Conservation (phyloP, 1,284 basidiomycete genomes). For the Sporisorium exsertum region DNA sequence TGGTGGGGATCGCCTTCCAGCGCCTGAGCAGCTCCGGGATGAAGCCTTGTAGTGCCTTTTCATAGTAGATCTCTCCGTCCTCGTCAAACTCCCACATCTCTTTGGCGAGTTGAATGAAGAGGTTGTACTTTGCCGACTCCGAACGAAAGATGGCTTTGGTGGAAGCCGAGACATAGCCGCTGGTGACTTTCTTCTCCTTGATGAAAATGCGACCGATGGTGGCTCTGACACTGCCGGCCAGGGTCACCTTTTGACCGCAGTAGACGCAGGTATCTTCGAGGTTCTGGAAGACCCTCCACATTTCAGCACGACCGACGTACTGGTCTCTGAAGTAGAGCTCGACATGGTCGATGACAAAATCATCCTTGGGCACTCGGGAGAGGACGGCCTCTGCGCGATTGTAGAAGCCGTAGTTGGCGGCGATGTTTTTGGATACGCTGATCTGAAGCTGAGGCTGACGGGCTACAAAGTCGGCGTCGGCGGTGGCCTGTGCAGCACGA, state of each 20-base stretch:
- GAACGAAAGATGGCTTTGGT: constrained; percentile 92
- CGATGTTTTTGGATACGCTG: constrained; percentile 59
- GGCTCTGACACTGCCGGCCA: constrained; percentile 65
- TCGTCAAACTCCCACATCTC: constrained; percentile 98
- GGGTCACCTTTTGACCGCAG: constrained; percentile 64
- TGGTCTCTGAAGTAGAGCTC: constrained; percentile 69
- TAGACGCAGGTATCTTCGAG: constrained; percentile 68
- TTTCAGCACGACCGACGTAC: constrained; percentile 67
- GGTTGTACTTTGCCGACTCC: constrained; percentile 78
- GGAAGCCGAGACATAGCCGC: constrained; percentile 82
- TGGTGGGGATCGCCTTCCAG: constrained; percentile 78
- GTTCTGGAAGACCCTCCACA: constrained; percentile 66
- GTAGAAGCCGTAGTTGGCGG: constrained; percentile 57
- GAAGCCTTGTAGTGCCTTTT: constrained; percentile 86
- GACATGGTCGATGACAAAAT: constrained; percentile 63
- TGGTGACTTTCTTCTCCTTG: constrained; percentile 71
- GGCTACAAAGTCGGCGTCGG: constrained; percentile 56
- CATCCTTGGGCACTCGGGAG: constrained; percentile 50
- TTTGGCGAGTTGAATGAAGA: constrained; percentile 94
- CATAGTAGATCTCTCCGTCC: constrained; percentile 86
- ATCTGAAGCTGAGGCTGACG: constrained; percentile 62
- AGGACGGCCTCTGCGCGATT: constrained; percentile 62
- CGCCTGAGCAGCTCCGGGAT: constrained; percentile 63
- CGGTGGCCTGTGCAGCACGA: constrained; percentile 48
- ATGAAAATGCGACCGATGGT: constrained; percentile 67